phyloP scores from a whole-genome alignment of 495 filamentous ascomycete genomes.

The Penicillium cinerascens region DNA sequence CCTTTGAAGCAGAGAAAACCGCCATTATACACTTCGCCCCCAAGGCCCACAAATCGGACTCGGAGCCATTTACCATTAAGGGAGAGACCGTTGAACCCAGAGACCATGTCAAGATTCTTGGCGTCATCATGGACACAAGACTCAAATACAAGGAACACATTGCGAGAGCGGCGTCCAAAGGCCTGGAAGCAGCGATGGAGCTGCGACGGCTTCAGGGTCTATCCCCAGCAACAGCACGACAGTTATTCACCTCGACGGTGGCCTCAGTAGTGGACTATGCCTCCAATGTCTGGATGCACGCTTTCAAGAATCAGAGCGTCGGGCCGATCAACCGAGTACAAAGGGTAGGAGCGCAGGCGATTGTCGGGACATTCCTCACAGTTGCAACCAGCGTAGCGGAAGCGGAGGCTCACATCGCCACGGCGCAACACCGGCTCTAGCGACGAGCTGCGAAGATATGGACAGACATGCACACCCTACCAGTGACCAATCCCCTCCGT shows the following conservation, averaged over 20 bases:
- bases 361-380: slow-evolving; percentile 24
- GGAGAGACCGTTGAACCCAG: slow-evolving; percentile 21
- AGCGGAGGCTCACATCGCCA: slow-evolving; percentile 18
- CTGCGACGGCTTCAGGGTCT: slow-evolving; percentile 25
- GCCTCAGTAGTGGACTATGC: slow-evolving; percentile 31
- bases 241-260: slow-evolving; percentile 9
- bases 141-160: slow-evolving; percentile 19
- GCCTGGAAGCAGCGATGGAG: slow-evolving; percentile 30
- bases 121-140: slow-evolving; percentile 20
- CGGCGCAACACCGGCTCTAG: slow-evolving; percentile 18
- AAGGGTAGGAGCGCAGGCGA: slow-evolving; percentile 30
- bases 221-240: slow-evolving; percentile 24
- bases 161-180: slow-evolving; percentile 21
- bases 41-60: slow-evolving; percentile 19
- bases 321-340: slow-evolving; percentile 23
- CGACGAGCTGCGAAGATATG: slow-evolving; percentile 22
- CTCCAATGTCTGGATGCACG: slow-evolving; percentile 32
- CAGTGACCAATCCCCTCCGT: slow-evolving; percentile 23
- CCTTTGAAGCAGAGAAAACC: slow-evolving; percentile 27
- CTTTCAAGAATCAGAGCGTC: slow-evolving; percentile 19
- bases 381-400: slow-evolving; percentile 10
- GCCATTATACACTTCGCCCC: slow-evolving; percentile 25
- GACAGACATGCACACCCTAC: slow-evolving; percentile 22
- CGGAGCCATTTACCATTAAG: slow-evolving; percentile 24
- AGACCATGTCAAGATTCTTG: slow-evolving; percentile 23